These are phyloP conservation scores for Debaryomyces sp. DNA, from an alignment of 1,139 yeast genomes.

Conservation along the genomic window DNA sequence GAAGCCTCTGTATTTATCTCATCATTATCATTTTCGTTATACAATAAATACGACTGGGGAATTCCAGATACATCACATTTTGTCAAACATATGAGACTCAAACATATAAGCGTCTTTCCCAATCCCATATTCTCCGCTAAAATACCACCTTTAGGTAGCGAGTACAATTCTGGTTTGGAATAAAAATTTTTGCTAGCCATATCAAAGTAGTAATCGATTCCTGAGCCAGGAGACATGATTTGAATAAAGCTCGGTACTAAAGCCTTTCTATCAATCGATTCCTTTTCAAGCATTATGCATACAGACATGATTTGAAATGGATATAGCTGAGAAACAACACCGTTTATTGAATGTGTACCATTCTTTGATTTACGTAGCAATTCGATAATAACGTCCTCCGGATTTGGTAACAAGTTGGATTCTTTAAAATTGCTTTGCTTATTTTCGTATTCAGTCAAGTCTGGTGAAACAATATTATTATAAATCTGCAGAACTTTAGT, in stretches of 20 bases:
- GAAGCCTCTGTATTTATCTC: conserved; percentile 8
- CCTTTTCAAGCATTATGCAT: conserved; percentile 59
- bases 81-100: conserved; percentile 60
- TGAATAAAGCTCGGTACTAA: conserved; percentile 48
- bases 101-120: conserved; percentile 70
- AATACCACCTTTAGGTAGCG: conserved; percentile 65
- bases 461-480: conserved; percentile 44
- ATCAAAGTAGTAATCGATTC: conserved; percentile 36
- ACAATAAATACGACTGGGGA: conserved; percentile 37
- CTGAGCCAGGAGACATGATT: conserved; percentile 24
- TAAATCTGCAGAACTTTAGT: conserved; percentile 36
- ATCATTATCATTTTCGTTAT: conserved; percentile 14
- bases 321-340: conserved; percentile 54
- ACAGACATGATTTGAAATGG: conserved; percentile 61
- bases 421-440: conserved; percentile 6
- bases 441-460: conserved; percentile 20
- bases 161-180: conserved; percentile 40
- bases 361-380: conserved; percentile 1
- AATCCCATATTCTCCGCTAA: conserved; percentile 79
- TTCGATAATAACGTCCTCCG: conserved; percentile 5
- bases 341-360: conserved; percentile 34
- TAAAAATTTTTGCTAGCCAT: conserved; percentile 27
- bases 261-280: conserved; percentile 34
- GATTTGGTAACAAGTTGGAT: background rate
- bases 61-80: conserved; percentile 51